Evolutionary conservation across 805 yeast species (phyloP), one percentile per base, ranked within the genome.

Genomic region (Candida ulmi): DNA sequence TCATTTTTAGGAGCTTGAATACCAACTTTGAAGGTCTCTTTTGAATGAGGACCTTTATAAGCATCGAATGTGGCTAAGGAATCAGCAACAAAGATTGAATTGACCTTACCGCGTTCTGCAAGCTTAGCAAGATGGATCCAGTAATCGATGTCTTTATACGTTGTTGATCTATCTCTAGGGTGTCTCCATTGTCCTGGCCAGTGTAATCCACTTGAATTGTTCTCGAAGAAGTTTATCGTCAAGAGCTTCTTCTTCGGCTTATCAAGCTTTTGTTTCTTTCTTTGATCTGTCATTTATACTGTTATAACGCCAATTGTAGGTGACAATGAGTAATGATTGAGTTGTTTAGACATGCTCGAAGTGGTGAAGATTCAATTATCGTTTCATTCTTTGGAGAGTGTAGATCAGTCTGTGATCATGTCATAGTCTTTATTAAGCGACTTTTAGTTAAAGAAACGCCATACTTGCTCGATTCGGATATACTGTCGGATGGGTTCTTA

Each of bases 171-270:
- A 19, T 37, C 40, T 13, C 36, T 23, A 18, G 44, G 40, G 25
- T 37, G 31, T 34, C 37, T 34, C 44, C 40, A 37, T 34, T 36
- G 39, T 8, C 43, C 36, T 32, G 38, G 34, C 30, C 33, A 28
- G 18, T 40, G 43, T 2, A 40, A 17, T 8, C 40, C 43, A 17
- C 36, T 42, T 8, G 55, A 54, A 16, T 57, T 64, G 65, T 62
- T 63, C 36, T 60, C 65, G 37, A 63, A 63, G 23, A 66, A 67
- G 48, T 62, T 63, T 15, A 28, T 28, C 11, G 31, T 28, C 11
- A 28, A 16, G 6, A 28, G 31, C n/a, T 28, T 28, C 18, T 28
- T 28, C 18, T 16, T 28, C 11, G 17, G 17, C 12, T 17, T 17
- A 26, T 34, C 27, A 12, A 26, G 12, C 17, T 34, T 34, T 17